Evolutionary conservation across 2,329 filamentous ascomycete species (phyloP), one percentile per base, ranked within the genome.

Genomic region (Leptographium radiaticola): DNA sequence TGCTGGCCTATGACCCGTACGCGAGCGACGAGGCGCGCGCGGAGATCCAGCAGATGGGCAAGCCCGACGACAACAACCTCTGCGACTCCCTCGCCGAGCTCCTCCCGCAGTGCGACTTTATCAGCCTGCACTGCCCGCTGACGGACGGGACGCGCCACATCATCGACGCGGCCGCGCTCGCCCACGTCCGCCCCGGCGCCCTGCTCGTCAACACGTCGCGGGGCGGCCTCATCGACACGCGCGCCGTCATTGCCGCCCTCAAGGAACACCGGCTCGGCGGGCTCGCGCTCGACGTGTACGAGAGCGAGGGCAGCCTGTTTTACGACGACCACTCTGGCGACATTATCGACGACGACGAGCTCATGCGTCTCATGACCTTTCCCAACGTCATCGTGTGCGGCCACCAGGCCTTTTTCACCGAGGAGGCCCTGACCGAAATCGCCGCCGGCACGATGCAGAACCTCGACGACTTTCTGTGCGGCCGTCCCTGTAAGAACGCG

Each of bases 391-490:
- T 86, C 46, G 68, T 86, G 56, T 82, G 76, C 58, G 81, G 82
- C 0, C 83, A 86, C 60, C 83, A 86, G 68, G 83, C 79, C 1
- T 86, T 86, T 67, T 83, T 86, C 60, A 86, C 82, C 6, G 68
- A 76, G 38, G 81, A 86, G 66, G 83, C 83, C 1, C 66, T 86
- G 49, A 68, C 69, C 9, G 80, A 84, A 66, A 86, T 86, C 60
- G 75, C 81, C 2, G 73, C 76, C 47, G 75, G 71, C 52, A 84
- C 81, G 1, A 60, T 84, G 56, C 65, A 68, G 54, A 85, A 84
- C 62, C 62, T 83, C 4, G 68, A 69, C 33, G 73, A 77, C 56
- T 74, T 75, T 18, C 60, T 65, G 30, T 57, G 56, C 11, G 61
- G 57, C 0, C 61, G 62, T 16, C 62, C 62, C 2, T 73, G 71